A percentile compares a stretch with the other conserved stretches of the same genome.
phyloP scores from a whole-genome alignment of 495 filamentous ascomycete genomes.

The Penicillium waksmanii region DNA sequence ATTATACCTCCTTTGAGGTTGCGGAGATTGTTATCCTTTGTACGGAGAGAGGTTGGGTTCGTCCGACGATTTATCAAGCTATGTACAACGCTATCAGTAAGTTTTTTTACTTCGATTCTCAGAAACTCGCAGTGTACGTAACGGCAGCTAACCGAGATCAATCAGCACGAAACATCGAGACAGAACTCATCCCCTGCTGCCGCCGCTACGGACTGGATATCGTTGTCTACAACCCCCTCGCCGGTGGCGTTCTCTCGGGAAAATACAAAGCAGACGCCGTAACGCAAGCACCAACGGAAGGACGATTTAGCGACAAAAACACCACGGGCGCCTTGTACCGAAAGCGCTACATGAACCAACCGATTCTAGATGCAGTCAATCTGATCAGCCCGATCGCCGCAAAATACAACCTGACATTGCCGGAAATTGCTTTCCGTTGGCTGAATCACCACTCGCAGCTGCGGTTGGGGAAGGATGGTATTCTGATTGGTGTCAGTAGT shows the following conservation, averaged over 20 bases:
- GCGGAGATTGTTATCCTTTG: conserved; percentile 55
- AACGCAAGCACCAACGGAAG: background rate
- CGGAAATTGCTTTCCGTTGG: conserved; percentile 55
- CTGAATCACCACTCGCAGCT: conserved; percentile 47
- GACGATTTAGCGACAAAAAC: background rate
- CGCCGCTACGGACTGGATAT: conserved; percentile 80
- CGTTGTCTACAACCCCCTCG: conserved; percentile 86
- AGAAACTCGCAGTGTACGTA: no score
- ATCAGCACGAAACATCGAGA: conserved; percentile 68
- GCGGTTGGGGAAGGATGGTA: conserved; percentile 37
- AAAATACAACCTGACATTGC: conserved; percentile 46
- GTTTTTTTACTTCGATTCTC: background rate
- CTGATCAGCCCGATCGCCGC: conserved; percentile 45
- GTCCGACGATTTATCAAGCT: conserved; percentile 57
- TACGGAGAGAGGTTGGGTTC: conserved; percentile 50
- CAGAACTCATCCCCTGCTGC: conserved; percentile 76
- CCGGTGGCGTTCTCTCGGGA: conserved; percentile 79
- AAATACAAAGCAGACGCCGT: background rate
- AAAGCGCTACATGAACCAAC: conserved; percentile 47
- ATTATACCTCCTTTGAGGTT: conserved; percentile 56
- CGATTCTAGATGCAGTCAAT: conserved; percentile 51
- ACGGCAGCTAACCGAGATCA: background rate
- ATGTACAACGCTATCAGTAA: conserved; percentile 49
- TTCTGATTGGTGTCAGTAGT: conserved; percentile 59
- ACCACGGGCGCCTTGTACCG: conserved; percentile 41